Evolutionary conservation across 331 rosid species (phyloP).

Genomic region (Cydonia oblonga): DNA sequence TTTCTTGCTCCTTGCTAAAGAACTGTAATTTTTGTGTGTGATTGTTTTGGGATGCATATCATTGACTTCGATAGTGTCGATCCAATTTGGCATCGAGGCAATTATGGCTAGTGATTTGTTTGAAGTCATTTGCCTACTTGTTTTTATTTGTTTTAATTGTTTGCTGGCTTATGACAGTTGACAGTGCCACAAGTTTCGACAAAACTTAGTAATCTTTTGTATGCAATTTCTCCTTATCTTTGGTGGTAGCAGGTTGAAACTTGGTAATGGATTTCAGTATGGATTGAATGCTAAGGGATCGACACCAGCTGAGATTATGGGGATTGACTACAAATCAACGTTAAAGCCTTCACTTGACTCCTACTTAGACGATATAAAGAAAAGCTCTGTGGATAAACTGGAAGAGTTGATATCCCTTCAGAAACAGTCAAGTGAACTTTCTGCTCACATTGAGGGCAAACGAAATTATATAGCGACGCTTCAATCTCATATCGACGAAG

Average conservation of each 20-base stretch:
- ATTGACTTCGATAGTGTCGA: neutral
- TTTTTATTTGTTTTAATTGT: neutral
- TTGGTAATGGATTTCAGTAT: slow-evolving; percentile 54
- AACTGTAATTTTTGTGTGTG: neutral
- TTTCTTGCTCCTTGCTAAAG: neutral
- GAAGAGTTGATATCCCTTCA: slow-evolving; percentile 57
- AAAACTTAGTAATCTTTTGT: neutral
- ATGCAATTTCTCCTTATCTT: neutral
- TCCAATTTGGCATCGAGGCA: neutral
- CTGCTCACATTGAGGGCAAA: slow-evolving; percentile 49
- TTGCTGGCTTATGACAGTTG: neutral
- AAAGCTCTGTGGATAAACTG: slow-evolving; percentile 44
- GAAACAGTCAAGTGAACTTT: slow-evolving; percentile 43
- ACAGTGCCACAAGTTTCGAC: neutral
- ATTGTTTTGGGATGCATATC: neutral
- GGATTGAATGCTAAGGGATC: slow-evolving; percentile 58
- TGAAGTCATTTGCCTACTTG: neutral
- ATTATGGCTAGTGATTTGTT: neutral
- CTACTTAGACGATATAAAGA: slow-evolving; percentile 44
- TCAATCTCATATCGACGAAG: slow-evolving; percentile 41
- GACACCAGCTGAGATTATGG: slow-evolving; percentile 69
- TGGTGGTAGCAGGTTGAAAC: slow-evolving; percentile 55
- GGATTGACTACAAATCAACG: slow-evolving; percentile 51
- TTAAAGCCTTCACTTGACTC: slow-evolving; percentile 56
- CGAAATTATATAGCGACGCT: slow-evolving; percentile 29